Conservation (phyloP, 257 asterid genomes). For the Scutellaria minor region DNA sequence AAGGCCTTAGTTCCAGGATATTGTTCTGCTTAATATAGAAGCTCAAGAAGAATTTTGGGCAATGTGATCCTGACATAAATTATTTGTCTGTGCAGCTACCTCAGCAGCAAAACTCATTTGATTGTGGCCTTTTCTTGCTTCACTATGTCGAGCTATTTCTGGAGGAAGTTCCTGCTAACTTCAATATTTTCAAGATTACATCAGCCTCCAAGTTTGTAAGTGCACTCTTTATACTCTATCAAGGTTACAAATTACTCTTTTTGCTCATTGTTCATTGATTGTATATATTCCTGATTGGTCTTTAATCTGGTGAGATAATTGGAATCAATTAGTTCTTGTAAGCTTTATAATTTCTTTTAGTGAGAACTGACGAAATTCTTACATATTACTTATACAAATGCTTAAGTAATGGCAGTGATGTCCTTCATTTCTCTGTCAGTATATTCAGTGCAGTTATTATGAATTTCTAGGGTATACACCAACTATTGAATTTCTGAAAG, state of each 20-base stretch:
- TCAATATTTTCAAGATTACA: slow-evolving; percentile 69
- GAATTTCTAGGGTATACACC: background rate
- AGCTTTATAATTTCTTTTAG: slow-evolving; percentile 1
- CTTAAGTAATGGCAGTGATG: background rate
- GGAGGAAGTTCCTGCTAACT: slow-evolving; percentile 72
- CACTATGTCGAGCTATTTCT: slow-evolving; percentile 89
- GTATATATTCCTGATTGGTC: background rate
- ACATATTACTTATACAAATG: background rate
- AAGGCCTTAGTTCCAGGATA: background rate
- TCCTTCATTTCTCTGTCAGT: slow-evolving; percentile 4
- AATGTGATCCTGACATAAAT: slow-evolving; percentile 35
- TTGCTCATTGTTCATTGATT: slow-evolving; percentile 9
- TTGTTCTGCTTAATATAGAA: slow-evolving; percentile 26
- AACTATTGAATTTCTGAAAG: background rate
- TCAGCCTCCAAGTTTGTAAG: slow-evolving; percentile 76
- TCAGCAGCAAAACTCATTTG: slow-evolving; percentile 86
- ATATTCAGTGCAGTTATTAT: background rate
- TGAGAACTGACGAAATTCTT: background rate
- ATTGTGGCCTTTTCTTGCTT: slow-evolving; percentile 96
- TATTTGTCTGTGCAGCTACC: slow-evolving; percentile 69
- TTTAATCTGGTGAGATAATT: slow-evolving; percentile 6
- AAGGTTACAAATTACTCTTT: slow-evolving; percentile 20
- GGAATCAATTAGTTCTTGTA: background rate
- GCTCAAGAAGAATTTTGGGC: slow-evolving; percentile 20
- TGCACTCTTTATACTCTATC: slow-evolving; percentile 30